Evolutionary conservation across 2,329 filamentous ascomycete species (phyloP).

Genomic region (Acrocalymma vagum): DNA sequence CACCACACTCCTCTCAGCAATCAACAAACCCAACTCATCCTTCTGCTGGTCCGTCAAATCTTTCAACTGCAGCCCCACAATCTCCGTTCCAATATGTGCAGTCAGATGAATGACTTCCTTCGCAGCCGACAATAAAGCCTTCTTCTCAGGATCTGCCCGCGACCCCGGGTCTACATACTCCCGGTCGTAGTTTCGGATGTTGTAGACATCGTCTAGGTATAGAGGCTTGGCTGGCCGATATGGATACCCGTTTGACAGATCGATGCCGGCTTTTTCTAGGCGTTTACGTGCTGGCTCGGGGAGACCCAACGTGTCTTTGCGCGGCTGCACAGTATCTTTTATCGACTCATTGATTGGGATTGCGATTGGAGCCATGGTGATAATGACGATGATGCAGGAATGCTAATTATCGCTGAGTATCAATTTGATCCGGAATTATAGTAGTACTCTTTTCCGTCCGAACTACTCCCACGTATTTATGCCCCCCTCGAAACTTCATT

Average conservation of each 20-base stretch:
- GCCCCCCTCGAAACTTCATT: too few species aligned
- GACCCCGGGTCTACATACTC: conserved; percentile 45
- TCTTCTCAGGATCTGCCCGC: conserved; percentile 63
- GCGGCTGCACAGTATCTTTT: conserved; percentile 68
- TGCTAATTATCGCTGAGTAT: too few species aligned
- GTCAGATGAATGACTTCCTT: conserved; percentile 54
- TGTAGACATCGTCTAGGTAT: conserved; percentile 74
- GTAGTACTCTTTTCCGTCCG: too few species aligned
- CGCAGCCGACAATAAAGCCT: conserved; percentile 41
- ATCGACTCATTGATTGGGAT: conserved; percentile 64
- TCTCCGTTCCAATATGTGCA: conserved; percentile 47
- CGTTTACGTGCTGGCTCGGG: conserved; percentile 66
- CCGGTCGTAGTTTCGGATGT: conserved; percentile 63
- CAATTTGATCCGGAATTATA: too few species aligned
- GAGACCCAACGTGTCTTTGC: conserved; percentile 70
- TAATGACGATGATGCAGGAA: too few species aligned
- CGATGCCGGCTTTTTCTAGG: conserved; percentile 73
- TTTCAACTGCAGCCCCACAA: conserved; percentile 56
- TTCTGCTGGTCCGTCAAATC: conserved; percentile 57
- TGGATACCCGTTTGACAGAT: conserved; percentile 75
- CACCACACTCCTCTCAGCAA: conserved; percentile 54
- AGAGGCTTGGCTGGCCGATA: conserved; percentile 73
- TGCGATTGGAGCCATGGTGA: conserved; percentile 64
- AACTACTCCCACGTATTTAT: too few species aligned
- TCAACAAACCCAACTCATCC: conserved; percentile 58